Evolutionary conservation across 768 basidiomycete species (phyloP), one percentile per base, ranked within the genome.

Genomic region (Amanita molliuscula): DNA sequence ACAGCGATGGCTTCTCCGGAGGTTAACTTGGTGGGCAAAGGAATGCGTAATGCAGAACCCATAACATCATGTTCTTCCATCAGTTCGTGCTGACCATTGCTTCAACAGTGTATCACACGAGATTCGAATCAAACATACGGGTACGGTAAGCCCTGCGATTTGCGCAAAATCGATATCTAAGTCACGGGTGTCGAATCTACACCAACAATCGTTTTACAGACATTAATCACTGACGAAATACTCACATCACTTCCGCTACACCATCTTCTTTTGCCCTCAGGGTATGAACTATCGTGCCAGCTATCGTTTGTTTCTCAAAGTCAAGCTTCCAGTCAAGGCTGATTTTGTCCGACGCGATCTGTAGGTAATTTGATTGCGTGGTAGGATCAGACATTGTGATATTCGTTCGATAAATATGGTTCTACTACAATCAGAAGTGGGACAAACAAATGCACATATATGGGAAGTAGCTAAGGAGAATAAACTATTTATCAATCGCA

Each of bases 241-340:
- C 77, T 55, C 58, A 88, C 86, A 87, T 68, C 28, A 80, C 78
- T 59, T 82, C 70, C 31, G 70, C 59, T 9, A 84, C 76, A 3
- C 64, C 72, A 47, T 76, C 72, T 46, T 72, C 70, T 48, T 71
- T 73, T 7, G 81, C 78, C 10, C 63, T 63, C 46, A 96, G 64
- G 5, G 67, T 70, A 61, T 94, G 83, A 0, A 70, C 74, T 7
- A 74, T 88, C 16, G 75, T 73, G 0, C 94, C 93, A 26, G 66
- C 62, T 53, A 95, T 69, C 45, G 73, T 66, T 57, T 82, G 65
- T 3, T 70, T 60, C 0, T 70, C 57, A 61, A 91, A 96, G 65
- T 96, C 82, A 54, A 96, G 66, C 0, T 58, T 66, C 92, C 91
- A 95, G 55, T 86, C 75, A 45, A 96, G 78, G 18, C 75, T 66